These are phyloP conservation scores for Antrodiella citrinella DNA, from an alignment of 768 basidiomycete genomes.

Conservation along the genomic window DNA sequence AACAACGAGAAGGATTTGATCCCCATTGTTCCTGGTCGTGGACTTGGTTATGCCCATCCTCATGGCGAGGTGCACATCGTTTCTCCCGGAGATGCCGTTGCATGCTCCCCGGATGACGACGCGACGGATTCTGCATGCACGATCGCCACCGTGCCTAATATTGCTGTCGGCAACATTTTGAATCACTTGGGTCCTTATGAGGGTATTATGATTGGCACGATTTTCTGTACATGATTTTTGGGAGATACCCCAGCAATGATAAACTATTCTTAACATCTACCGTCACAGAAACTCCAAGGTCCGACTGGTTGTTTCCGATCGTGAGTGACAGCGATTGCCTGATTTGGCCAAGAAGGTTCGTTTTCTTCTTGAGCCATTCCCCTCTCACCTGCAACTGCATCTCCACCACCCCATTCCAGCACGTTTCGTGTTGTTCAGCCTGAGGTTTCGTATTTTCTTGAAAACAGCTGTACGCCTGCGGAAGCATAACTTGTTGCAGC, in stretches of 20 bases:
- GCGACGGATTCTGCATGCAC: conserved; percentile 45
- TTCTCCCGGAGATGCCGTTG: conserved; percentile 26
- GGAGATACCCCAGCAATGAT: neutral
- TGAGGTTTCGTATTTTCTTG: too few species aligned
- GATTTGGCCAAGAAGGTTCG: neutral
- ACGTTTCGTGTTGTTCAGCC: neutral
- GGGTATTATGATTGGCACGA: conserved; percentile 48
- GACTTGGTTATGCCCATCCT: conserved; percentile 42
- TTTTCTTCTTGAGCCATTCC: too few species aligned
- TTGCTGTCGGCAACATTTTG: conserved; percentile 39
- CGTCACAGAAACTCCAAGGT: neutral
- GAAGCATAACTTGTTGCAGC: too few species aligned
- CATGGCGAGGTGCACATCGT: conserved; percentile 49
- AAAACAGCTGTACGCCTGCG: too few species aligned
- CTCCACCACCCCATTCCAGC: too few species aligned
- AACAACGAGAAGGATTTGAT: conserved; percentile 34
- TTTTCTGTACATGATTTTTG: conserved; percentile 23
- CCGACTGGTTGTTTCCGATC: neutral
- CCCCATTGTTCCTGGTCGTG: conserved; percentile 48
- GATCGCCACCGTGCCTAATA: conserved; percentile 43
- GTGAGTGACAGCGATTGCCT: neutral
- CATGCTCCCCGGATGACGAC: conserved; percentile 48
- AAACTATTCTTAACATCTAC: neutral
- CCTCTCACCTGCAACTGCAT: too few species aligned
- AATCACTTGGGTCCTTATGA: conserved; percentile 54